phyloP scores from a whole-genome alignment of 768 basidiomycete genomes.

The Tephrocybe sp. region DNA sequence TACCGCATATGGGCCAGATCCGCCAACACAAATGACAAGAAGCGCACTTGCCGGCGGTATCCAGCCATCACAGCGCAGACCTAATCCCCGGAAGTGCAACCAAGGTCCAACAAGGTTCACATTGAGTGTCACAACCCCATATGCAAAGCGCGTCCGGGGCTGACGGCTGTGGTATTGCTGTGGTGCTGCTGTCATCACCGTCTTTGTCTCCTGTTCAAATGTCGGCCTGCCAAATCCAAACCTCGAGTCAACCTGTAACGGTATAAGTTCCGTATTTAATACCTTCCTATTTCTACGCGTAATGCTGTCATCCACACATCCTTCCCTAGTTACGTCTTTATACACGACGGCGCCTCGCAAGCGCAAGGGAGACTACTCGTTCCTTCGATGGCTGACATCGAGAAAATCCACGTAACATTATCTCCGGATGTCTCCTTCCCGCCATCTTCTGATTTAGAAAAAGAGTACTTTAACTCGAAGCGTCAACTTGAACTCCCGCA shows the following conservation, averaged over 20 bases:
- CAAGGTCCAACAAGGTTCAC: too few species aligned
- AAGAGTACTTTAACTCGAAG: background rate
- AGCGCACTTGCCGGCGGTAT: background rate
- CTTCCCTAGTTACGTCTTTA: background rate
- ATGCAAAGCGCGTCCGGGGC: conserved; percentile 2
- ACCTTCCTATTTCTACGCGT: background rate
- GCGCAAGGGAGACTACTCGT: background rate
- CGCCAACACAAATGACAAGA: background rate
- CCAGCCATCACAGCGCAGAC: background rate
- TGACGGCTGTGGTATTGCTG: conserved; percentile 7
- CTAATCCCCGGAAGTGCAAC: background rate
- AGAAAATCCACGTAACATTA: conserved; percentile 10
- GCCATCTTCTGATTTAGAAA: background rate
- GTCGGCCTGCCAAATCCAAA: conserved; percentile 9
- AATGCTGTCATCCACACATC: background rate
- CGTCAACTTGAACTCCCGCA: background rate
- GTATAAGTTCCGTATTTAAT: conserved; percentile 6
- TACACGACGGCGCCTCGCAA: conserved; percentile 1
- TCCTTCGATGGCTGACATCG: conserved; percentile 17
- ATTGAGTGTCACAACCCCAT: background rate
- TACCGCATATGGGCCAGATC: background rate
- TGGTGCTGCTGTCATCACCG: conserved; percentile 6
- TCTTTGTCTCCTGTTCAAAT: background rate
- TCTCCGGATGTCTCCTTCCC: conserved; percentile 4
- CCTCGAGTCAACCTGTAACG: background rate